Base-by-base conservation (phyloP, 805 yeast genomes). In the Yarrowia sp. region DNA sequence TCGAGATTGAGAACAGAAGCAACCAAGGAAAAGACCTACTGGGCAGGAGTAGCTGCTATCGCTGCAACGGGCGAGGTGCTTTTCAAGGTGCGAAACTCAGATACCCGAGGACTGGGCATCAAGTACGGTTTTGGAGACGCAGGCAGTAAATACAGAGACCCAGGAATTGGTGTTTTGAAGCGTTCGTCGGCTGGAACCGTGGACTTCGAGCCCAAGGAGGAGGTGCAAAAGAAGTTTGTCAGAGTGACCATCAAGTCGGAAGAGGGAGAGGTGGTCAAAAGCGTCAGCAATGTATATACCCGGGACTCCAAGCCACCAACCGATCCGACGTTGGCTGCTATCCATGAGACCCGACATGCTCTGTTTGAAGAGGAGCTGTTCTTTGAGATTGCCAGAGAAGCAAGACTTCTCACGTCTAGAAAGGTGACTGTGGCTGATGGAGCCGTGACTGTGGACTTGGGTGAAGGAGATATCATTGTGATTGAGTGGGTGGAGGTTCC, bases 101-200 rank as follows among this genome's bases (percentile, higher is more conserved):
- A 82, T 8, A 77, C 82, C 0, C 82, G 86, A 19, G 84, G 86
- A 10, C 80, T 93, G 52, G 96, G 94, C 4, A 89, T 94, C 45
- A 91, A 90, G 73, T 95, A 90, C 75, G 98, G 98, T 0, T 94
- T 86, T 79, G 93, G 89, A 16, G 98, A 93, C 77, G 87, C 97
- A 0, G 99, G 98, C 0, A 90, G 97, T 0, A 85, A 82, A 22
- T 91, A 86, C 74, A 81, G 79, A 69, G 93, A 91, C 73, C 83
- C 85, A 71, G 98, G 98, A 2, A 78, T 89, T 52, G 98, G 97
- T 0, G 77, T 89, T 0, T 78, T 92, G 71, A 84, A 86, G 59
- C 86, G 88, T 69, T 78, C 84, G 41, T 71, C 76, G 32, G 79
- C 80, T 26, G 85, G 90, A 15, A 81, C 80, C 42, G 76, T 85